phyloP scores from a whole-genome alignment of 345 rosid genomes.

The Dovyalis caffra region DNA sequence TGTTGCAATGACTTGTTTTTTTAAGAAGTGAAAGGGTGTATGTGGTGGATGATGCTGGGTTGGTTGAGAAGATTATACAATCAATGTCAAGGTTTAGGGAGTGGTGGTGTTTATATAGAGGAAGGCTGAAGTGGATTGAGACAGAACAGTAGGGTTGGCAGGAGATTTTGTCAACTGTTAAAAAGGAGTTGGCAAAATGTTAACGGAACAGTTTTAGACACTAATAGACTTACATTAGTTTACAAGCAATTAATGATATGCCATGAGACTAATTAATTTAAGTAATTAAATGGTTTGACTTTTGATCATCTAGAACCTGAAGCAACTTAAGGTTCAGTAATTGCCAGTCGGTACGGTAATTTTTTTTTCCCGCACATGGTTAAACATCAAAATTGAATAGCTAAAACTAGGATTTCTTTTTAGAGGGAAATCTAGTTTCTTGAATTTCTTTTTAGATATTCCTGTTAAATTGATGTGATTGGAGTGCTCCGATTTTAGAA shows the following conservation, averaged over 20 bases:
- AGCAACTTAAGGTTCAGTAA: background rate
- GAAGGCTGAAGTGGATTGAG: background rate
- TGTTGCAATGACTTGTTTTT: background rate
- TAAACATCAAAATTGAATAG: background rate
- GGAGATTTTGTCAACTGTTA: background rate
- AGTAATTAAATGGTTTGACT: background rate
- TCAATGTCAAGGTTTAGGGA: background rate
- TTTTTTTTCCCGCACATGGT: background rate
- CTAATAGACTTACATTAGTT: no score
- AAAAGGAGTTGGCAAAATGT: background rate
- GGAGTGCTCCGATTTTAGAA: background rate
- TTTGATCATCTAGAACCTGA: background rate
- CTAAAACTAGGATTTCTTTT: no score
- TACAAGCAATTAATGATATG: background rate
- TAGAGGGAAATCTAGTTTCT: background rate
- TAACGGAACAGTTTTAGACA: background rate
- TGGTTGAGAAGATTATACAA: background rate
- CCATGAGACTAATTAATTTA: background rate
- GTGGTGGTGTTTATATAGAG: constrained; percentile 34
- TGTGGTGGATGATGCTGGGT: background rate
- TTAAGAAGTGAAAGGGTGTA: background rate
- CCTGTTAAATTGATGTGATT: background rate
- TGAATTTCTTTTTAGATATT: no score
- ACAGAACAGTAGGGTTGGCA: background rate
- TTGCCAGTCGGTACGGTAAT: no score